Evolutionary conservation across 2,329 filamentous ascomycete species (phyloP).

Genomic region (Penicillium concentricum): DNA sequence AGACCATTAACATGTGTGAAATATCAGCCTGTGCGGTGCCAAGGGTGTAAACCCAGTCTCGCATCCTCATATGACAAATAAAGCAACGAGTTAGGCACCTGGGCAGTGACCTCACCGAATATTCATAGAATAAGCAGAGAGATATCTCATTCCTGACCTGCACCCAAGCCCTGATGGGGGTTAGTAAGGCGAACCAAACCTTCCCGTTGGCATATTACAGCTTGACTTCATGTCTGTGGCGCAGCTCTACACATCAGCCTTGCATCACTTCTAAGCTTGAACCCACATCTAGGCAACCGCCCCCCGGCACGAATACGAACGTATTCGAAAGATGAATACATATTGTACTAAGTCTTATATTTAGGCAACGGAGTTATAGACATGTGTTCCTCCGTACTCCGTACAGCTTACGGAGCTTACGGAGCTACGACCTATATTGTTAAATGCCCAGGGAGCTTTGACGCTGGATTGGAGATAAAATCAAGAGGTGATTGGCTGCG

Average conservation of each 20-base stretch:
- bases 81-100: neutral
- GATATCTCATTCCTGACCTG: neutral
- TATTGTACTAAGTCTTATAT: neutral
- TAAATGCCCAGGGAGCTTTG: slow-evolving; percentile 7
- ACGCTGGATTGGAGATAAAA: neutral
- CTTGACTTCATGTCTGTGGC: slow-evolving; percentile 7
- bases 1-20: neutral
- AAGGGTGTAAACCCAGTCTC: neutral
- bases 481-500: slow-evolving; percentile 10
- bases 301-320: slow-evolving; percentile 6
- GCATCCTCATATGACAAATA: neutral
- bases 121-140: neutral
- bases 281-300: slow-evolving; percentile 4
- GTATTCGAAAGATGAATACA: neutral
- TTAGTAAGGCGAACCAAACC: neutral
- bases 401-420: neutral
- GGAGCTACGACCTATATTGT: neutral
- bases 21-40: neutral
- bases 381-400: neutral
- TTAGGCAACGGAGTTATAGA: neutral
- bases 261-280: neutral
- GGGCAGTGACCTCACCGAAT: neutral
- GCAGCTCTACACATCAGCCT: slow-evolving; percentile 7
- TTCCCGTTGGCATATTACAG: neutral
- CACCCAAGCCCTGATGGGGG: neutral